Evolutionary conservation across 164 flowering plant genomes (phyloP), one percentile per base, ranked within the genome.

Genomic region (Platanus orientalis): DNA sequence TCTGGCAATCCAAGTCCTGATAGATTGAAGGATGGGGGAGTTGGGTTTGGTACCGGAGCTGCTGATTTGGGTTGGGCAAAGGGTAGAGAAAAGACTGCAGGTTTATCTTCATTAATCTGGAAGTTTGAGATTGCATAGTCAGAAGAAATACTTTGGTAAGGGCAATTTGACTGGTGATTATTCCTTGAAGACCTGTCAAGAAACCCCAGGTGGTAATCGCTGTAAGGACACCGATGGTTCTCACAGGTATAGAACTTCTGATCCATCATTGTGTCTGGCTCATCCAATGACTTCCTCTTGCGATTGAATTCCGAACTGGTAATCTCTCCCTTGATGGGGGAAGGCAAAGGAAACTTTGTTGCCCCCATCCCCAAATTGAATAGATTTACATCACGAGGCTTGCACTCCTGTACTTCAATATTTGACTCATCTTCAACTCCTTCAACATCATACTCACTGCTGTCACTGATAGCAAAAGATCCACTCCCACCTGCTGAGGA

Each of bases 1-100:
- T 83, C 82, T 0, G 91, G 81, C 52, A 89, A 79, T 19, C 84
- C 85, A 39, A 84, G 67, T n/a, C 83, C 82, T 0, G 84, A 57
- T 2, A 72, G 66, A 68, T 69, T 70, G 45, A 79, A 65, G 6
- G 78, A 23, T 36, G 78, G 50, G 6, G 62, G 63, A 7, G 65
- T 19, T 24, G 57, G 65, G 51, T 57, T 72, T 20, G 51, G 40
- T 4, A 62, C 42, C 3, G 61, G 58, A 1, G 71, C 36, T 29
- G 70, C 36, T 13, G 76, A 64, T 59, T 79, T 81, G 12, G 81
- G 59, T 49, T 81, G 82, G 9, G 57, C 72, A 70, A 66, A 73
- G 0, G 83, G 73, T 49, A 67, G n/a, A 26, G 78, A 59, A 62
- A 75, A 76, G 27, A 66, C 63, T 0, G 72, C 25, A 9, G 72